Evolutionary conservation across 352 stramenopile species (phyloP).

Genomic region (Globisporangium orthogonon): DNA sequence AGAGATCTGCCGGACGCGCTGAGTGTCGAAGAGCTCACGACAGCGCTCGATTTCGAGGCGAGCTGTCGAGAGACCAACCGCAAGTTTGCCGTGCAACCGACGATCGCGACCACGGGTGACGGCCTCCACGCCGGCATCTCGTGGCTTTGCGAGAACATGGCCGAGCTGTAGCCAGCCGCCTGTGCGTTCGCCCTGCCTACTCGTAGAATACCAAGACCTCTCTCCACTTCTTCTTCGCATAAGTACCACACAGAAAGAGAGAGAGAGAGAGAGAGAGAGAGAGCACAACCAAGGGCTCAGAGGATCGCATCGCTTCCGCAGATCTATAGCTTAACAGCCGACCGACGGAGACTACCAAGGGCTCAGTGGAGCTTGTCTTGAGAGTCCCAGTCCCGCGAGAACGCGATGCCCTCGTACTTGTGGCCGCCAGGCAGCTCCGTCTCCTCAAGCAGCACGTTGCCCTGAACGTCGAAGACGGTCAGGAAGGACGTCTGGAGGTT

Average conservation of each 20-base stretch:
- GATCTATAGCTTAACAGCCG: neutral
- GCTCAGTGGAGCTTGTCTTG: conserved; percentile 15
- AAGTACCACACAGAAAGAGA: no score
- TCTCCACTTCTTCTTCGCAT: neutral
- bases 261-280: no score
- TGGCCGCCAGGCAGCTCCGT: conserved; percentile 84
- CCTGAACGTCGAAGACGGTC: conserved; percentile 91
- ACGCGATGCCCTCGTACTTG: conserved; percentile 93
- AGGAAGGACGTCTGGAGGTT: conserved; percentile 90
- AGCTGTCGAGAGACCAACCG: conserved; percentile 38
- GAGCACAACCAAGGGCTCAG: no score
- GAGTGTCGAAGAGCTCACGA: conserved; percentile 41
- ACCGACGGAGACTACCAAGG: neutral
- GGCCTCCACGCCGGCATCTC: conserved; percentile 63
- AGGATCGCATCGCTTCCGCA: neutral
- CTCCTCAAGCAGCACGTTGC: conserved; percentile 87
- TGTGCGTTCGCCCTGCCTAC: no score
- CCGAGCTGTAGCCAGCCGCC: conserved; percentile 23
- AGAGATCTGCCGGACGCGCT: conserved; percentile 48
- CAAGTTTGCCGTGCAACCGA: conserved; percentile 53
- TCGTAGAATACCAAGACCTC: neutral
- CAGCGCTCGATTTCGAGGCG: conserved; percentile 44
- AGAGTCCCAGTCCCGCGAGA: conserved; percentile 72
- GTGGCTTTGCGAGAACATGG: conserved; percentile 81
- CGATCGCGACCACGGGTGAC: conserved; percentile 72